Conservation (phyloP, 179 eudicot species). For the Dionaea muscipula region DNA sequence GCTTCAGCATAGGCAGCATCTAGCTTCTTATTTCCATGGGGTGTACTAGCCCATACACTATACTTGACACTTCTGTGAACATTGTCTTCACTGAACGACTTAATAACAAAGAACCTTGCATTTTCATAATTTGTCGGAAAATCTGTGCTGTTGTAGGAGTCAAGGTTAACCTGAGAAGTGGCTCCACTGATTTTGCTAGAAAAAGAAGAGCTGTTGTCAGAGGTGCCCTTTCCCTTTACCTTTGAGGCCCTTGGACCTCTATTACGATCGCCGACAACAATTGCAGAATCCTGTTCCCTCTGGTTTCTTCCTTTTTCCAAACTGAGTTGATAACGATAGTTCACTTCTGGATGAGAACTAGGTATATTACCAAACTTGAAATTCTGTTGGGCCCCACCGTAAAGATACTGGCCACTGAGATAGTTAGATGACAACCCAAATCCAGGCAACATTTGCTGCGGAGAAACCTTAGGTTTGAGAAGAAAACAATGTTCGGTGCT, state of each 20-base stretch:
- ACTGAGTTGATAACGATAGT: conserved; percentile 34
- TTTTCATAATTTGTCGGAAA: conserved; percentile 61
- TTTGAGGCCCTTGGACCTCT: conserved; percentile 91
- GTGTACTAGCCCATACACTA: conserved; percentile 85
- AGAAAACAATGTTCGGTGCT: background rate
- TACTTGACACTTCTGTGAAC: conserved; percentile 91
- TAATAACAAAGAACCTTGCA: conserved; percentile 82
- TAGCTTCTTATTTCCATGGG: conserved; percentile 80
- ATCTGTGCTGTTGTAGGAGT: conserved; percentile 48
- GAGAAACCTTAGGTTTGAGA: conserved; percentile 27
- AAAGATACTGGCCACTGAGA: conserved; percentile 37
- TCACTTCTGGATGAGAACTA: conserved; percentile 33
- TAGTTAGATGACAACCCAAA: conserved; percentile 42
- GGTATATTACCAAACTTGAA: conserved; percentile 34
- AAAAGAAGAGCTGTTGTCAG: conserved; percentile 39
- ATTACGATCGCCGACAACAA: conserved; percentile 63
- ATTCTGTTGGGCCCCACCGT: conserved; percentile 40
- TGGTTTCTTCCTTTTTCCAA: conserved; percentile 58
- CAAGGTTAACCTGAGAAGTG: conserved; percentile 36
- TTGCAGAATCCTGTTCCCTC: conserved; percentile 45
- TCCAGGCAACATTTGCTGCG: conserved; percentile 61
- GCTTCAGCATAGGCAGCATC: conserved; percentile 82
- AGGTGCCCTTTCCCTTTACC: conserved; percentile 41
- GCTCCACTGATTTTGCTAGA: conserved; percentile 41
- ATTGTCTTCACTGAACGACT: conserved; percentile 96